Conservation (phyloP, 345 rosid species). For the Linum trigynum region DNA sequence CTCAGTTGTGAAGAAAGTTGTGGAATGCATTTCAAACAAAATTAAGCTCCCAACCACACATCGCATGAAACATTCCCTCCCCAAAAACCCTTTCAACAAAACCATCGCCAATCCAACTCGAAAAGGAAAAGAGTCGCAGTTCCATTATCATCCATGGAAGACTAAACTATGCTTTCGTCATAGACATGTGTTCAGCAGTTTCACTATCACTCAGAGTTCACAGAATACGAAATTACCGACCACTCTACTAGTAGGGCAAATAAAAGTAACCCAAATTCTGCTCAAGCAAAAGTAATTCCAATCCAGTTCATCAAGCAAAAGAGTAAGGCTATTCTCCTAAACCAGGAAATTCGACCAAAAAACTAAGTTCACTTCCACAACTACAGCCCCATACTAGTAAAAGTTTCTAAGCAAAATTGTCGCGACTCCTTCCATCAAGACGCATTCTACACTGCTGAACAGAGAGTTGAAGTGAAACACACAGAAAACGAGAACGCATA, state of each 20-base stretch:
- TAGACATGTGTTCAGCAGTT: not conserved
- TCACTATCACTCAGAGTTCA: not conserved
- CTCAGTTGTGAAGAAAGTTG: not conserved
- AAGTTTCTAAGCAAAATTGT: too few relatives aligned
- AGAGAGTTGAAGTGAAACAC: too few relatives aligned
- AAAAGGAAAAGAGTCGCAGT: not conserved
- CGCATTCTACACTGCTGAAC: too few relatives aligned
- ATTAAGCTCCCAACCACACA: too few relatives aligned
- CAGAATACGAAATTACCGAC: too few relatives aligned
- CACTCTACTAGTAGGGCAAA: not conserved
- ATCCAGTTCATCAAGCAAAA: not conserved
- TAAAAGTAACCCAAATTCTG: not conserved
- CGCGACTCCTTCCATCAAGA: too few relatives aligned
- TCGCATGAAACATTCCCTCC: too few relatives aligned
- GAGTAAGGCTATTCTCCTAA: not conserved
- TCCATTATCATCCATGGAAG: not conserved
- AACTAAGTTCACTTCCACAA: not conserved
- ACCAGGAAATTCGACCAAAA: not conserved
- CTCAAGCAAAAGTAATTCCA: not conserved
- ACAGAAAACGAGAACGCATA: not conserved
- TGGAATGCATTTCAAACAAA: too few relatives aligned
- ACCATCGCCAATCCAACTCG: not conserved
- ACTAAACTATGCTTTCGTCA: not conserved
- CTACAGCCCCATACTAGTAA: too few relatives aligned
- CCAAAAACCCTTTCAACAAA: not conserved